Percentiles rank a stretch among this genome's conserved stretches.
These are phyloP conservation scores for Aphanomyces astaci DNA, from an alignment of 352 stramenopile species.

Conservation along the genomic window DNA sequence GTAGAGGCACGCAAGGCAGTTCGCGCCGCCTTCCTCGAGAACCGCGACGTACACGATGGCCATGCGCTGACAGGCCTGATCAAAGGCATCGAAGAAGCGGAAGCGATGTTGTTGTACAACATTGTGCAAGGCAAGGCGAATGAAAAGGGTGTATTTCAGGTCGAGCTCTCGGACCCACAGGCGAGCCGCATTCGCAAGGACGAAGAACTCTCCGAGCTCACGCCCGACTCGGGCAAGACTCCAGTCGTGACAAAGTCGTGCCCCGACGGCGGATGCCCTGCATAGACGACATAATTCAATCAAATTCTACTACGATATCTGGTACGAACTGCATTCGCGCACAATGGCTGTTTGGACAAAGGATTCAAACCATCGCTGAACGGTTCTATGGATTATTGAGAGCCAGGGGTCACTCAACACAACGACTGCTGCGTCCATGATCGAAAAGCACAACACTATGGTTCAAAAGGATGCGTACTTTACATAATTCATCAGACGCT, in stretches of 20 bases:
- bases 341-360: background rate
- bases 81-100: conserved; percentile 70
- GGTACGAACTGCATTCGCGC: background rate
- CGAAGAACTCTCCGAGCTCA: conserved; percentile 72
- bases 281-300: conserved; percentile 10
- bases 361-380: too few species aligned
- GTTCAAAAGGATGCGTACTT: too few species aligned
- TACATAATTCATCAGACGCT: too few species aligned
- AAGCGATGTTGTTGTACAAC: conserved; percentile 78
- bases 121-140: conserved; percentile 74
- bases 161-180: conserved; percentile 75
- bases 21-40: conserved; percentile 60
- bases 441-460: too few species aligned
- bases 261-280: conserved; percentile 61
- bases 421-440: too few species aligned
- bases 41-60: conserved; percentile 49
- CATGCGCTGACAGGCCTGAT: conserved; percentile 48
- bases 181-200: conserved; percentile 68
- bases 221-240: conserved; percentile 58
- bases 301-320: background rate
- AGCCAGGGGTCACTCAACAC: too few species aligned
- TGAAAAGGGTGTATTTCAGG: conserved; percentile 45
- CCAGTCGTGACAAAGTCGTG: conserved; percentile 74
- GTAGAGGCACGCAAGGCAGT: conserved; percentile 47
- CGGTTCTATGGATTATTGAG: too few species aligned